Evolutionary conservation across 495 filamentous ascomycete genomes (phyloP), one percentile per base, ranked within the genome.

Genomic region (Trichocladium uniseriatum): DNA sequence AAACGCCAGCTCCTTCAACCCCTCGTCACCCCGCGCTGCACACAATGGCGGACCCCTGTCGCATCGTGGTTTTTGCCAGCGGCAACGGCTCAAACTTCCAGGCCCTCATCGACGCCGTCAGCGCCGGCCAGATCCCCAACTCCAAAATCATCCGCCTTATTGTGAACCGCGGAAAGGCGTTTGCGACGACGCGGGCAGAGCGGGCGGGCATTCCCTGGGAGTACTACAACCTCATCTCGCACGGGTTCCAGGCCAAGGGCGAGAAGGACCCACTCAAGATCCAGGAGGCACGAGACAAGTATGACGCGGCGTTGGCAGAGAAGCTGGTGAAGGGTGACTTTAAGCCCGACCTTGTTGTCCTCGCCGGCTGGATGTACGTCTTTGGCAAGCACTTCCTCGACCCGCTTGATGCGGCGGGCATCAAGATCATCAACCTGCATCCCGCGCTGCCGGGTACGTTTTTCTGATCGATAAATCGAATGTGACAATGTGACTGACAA

Each of bases 71-170:
- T 28, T 58, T 72, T 51, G 60, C 61, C 56, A 90, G 83, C 48
- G 90, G 86, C 61, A 81, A 76, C 54, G 91, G 91, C 53, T 79
- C 86, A 41, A 96, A 96, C 62, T 80, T 97, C 20, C 89, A 94
- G 71, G 89, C 89, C 28, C 76, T 95, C 34, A 92, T 95, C 58
- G 84, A 94, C 66, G 82, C 84, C 40, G 70, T 77, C 39, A 64
- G 68, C 28, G 65, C 71, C 15, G 66, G 69, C 18, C 57, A 65
- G 7, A 75, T 87, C 46, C 77, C 84, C 48, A 63, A 76, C 52
- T 68, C 79, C 34, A 72, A 68, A 27, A 86, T 96, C 54, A 65
- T 84, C 27, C 82, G 84, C 36, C 85, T 95, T 7, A 78, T 94
- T 24, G 88, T 84, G 38, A 96, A 95, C 71, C 79, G 83, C 51